phyloP scores from a whole-genome alignment of 257 asterid species.

The Capsicum pubescens region DNA sequence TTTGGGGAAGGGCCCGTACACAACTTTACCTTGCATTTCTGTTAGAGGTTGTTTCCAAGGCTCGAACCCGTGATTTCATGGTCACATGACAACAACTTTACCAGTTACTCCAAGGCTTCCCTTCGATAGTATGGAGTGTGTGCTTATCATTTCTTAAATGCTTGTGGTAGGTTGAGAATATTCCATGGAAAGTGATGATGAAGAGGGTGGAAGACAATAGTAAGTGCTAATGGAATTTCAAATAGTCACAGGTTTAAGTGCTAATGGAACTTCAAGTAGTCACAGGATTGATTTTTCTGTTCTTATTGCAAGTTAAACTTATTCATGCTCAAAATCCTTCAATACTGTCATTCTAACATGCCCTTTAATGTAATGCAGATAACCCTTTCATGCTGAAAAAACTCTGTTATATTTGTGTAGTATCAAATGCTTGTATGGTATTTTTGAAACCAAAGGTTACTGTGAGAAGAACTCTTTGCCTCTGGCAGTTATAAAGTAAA shows the following conservation, averaged over 20 bases:
- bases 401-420: background rate
- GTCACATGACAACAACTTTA: too few relatives aligned
- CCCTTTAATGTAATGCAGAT: background rate
- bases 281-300: constrained; percentile 10
- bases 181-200: background rate
- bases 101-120: too few relatives aligned
- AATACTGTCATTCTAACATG: background rate
- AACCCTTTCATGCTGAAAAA: constrained; percentile 9
- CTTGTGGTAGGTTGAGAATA: background rate
- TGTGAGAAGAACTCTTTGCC: background rate
- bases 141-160: background rate
- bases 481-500: background rate
- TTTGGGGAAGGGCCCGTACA: too few relatives aligned
- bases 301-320: background rate
- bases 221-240: constrained; percentile 21
- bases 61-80: too few relatives aligned
- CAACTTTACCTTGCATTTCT: too few relatives aligned
- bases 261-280: constrained; percentile 25
- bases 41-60: too few relatives aligned
- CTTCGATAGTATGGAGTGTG: background rate
- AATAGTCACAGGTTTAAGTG: constrained; percentile 14
- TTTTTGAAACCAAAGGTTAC: constrained; percentile 9
- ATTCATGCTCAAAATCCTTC: constrained; percentile 19
- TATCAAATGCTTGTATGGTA: constrained; percentile 5
- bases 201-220: background rate